Conservation (phyloP, 306 rosid species). For the Pyrus pyrifolia region DNA sequence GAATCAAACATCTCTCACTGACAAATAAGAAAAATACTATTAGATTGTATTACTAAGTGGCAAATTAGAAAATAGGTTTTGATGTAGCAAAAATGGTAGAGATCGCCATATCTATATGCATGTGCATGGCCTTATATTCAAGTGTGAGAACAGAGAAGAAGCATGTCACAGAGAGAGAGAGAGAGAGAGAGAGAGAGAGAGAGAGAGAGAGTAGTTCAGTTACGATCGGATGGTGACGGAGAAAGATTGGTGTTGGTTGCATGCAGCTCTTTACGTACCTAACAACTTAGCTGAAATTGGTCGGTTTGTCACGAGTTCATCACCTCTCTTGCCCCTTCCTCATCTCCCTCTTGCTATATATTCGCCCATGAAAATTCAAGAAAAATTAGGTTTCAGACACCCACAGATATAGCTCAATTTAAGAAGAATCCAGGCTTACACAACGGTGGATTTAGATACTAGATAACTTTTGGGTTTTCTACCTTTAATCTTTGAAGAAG, state of each 20-base stretch:
- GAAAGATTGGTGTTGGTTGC: conserved; percentile 4
- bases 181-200: too few species aligned
- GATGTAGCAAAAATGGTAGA: neutral
- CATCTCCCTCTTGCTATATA: too few species aligned
- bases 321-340: neutral
- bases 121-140: neutral
- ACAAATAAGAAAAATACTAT: too few species aligned
- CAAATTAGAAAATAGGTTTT: too few species aligned
- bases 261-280: neutral
- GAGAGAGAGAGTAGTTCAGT: neutral
- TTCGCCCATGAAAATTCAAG: neutral
- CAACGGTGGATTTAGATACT: too few species aligned
- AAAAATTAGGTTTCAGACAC: neutral
- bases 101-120: neutral
- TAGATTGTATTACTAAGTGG: too few species aligned
- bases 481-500: too few species aligned
- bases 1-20: too few species aligned
- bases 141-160: too few species aligned
- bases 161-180: too few species aligned
- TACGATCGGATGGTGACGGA: neutral
- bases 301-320: conserved; percentile 19
- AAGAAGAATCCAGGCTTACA: too few species aligned
- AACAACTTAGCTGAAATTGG: conserved; percentile 1
- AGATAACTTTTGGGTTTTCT: too few species aligned
- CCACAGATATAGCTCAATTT: neutral